Evolutionary conservation across 495 filamentous ascomycete genomes (phyloP), one percentile per base, ranked within the genome.

Genomic region (Hypomontagnella submonticulosa): DNA sequence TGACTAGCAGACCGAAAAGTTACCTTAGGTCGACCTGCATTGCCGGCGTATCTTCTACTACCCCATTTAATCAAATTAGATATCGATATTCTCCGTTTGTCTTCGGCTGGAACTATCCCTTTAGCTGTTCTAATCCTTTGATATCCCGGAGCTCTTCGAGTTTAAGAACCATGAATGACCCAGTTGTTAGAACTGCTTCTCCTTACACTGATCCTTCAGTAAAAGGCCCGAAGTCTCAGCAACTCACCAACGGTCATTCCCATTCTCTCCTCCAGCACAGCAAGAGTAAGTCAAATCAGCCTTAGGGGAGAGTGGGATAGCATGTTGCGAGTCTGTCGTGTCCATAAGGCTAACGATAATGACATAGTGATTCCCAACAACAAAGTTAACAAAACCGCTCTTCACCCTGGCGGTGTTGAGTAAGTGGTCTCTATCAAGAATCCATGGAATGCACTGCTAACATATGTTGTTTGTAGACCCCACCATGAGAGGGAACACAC

Each of bases 381-480:
- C 70, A 74, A 74, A 67, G 92, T 96, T 66, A 96, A 96, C 83
- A 92, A 92, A 80, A 96, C 92, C 72, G 86, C 85, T 63, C 86
- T 96, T 73, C 82, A 97, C 85, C 94, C 94, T 60, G 82, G 89
- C 76, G 94, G 94, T 88, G 91, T 98, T 51, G 84, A 90, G 93
- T 97, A 84, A 82, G 91, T 86, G 61, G 41, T 41, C 57, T 66
- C 43, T 48, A 20, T 64, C 57, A 46, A 38, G 44, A 18, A 61
- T 60, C 57, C 41, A 41, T n/a, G 46, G 48, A 53, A 38, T 16
- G 18, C 41, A 49, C 71, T 56, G 57, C 79, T 80, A 76, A 84
- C 46, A 73, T 47, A 38, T 55, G 42, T 18, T 49, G 48, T 65
- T 42, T 44, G 19, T 73, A 96, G 92, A 75, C 91, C 93, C 34